These are phyloP conservation scores for Daldinia concentrica DNA, from an alignment of 495 filamentous ascomycete genomes.

Conservation along the genomic window DNA sequence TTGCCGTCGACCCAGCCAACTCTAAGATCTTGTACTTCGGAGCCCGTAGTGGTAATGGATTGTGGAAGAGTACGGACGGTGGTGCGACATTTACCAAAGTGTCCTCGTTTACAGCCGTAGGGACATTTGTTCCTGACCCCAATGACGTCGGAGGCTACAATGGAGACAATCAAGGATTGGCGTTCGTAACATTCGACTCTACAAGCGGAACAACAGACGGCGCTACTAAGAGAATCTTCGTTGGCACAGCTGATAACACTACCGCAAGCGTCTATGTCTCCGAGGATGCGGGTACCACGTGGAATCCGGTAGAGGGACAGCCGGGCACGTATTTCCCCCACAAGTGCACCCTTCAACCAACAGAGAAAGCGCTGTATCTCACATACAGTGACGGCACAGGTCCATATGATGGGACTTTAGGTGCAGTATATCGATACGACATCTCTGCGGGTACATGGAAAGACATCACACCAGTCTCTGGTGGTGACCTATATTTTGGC, in stretches of 20 bases:
- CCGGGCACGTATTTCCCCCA: constrained; percentile 64
- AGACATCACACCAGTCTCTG: constrained; percentile 63
- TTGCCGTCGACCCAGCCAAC: constrained; percentile 68
- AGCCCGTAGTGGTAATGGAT: constrained; percentile 67
- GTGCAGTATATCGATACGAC: constrained; percentile 63
- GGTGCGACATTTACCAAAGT: constrained; percentile 68
- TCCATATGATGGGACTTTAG: constrained; percentile 63
- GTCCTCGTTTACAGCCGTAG: constrained; percentile 62
- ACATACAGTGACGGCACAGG: constrained; percentile 65
- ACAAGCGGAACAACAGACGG: constrained; percentile 56
- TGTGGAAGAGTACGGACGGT: constrained; percentile 68
- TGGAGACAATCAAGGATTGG: constrained; percentile 60
- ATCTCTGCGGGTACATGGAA: constrained; percentile 59
- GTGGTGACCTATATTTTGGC: constrained; percentile 56
- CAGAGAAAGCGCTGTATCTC: constrained; percentile 64
- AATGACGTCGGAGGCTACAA: constrained; percentile 57
- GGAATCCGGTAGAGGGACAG: constrained; percentile 60
- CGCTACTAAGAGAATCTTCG: constrained; percentile 67
- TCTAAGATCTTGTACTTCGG: constrained; percentile 66
- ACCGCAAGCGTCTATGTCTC: constrained; percentile 64
- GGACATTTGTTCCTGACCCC: constrained; percentile 58
- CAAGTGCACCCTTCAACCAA: constrained; percentile 62
- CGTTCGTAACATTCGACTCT: constrained; percentile 65
- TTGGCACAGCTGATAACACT: constrained; percentile 63
- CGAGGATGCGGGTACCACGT: constrained; percentile 62